Percentiles rank a stretch among this genome's conserved stretches.
Evolutionary conservation across 345 rosid species (phyloP).

Genomic region (Rhodamnia rubescens): DNA sequence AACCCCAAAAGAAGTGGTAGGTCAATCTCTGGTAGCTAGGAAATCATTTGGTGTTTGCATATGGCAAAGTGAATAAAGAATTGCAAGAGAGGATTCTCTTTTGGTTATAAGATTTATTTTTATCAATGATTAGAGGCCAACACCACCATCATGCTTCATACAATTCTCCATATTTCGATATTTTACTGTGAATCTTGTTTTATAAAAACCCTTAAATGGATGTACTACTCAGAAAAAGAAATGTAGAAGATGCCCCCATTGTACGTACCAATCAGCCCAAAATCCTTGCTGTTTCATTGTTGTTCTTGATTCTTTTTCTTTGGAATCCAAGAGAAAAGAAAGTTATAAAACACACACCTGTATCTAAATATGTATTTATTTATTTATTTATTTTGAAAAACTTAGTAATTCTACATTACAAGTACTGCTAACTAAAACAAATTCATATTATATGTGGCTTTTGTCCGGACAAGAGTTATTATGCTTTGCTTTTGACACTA

Average conservation of each 20-base stretch:
- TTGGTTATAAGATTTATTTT: background rate
- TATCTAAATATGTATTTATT: background rate
- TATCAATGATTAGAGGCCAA: conserved; percentile 25
- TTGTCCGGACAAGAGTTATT: background rate
- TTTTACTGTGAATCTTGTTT: background rate
- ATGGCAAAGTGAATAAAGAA: conserved; percentile 1
- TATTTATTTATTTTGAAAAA: background rate
- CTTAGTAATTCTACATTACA: background rate
- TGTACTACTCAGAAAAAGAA: background rate
- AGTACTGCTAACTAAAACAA: background rate
- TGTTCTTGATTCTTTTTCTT: background rate
- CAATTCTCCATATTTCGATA: conserved; percentile 1
- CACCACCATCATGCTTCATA: conserved; percentile 7
- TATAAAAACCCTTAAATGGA: background rate
- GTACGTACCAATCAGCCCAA: background rate
- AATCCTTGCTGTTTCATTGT: background rate
- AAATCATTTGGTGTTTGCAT: background rate
- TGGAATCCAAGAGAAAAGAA: background rate
- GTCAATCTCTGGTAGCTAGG: background rate
- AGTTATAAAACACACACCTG: background rate
- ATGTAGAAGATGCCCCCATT: background rate
- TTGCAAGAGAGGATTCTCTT: background rate
- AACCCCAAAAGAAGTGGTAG: background rate
- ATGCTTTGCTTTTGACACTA: background rate
- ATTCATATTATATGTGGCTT: background rate